These are phyloP conservation scores for Mycena leptocephala DNA, from an alignment of 768 basidiomycete species.

Conservation along the genomic window DNA sequence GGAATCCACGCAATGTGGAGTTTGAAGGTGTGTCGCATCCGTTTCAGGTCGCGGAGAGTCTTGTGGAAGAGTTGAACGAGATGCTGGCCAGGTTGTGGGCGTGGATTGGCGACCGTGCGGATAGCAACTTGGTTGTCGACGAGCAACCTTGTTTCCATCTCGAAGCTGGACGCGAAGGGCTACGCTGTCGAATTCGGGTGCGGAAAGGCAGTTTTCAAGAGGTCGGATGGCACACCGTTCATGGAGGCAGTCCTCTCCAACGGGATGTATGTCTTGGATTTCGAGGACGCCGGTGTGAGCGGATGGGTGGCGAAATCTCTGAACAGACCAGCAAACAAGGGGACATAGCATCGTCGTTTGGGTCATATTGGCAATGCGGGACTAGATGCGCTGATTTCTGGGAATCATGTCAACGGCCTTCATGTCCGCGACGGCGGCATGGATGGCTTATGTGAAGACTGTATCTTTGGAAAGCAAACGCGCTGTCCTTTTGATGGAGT, in stretches of 20 bases:
- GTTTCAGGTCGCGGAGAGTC: neutral
- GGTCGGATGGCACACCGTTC: neutral
- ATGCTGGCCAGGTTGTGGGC: constrained; percentile 6
- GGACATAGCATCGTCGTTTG: constrained; percentile 1
- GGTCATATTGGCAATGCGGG: neutral
- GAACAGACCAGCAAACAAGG: neutral
- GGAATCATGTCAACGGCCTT: neutral
- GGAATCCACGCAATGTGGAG: constrained; percentile 16
- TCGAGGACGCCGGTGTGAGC: neutral
- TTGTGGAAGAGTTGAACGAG: constrained; percentile 16
- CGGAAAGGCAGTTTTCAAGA: neutral
- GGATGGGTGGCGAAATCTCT: neutral
- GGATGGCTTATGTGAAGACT: constrained; percentile 4
- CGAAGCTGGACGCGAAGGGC: constrained; percentile 2
- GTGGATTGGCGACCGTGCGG: neutral
- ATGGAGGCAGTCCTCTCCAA: neutral
- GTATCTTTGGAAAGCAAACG: no score
- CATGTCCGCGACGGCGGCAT: neutral
- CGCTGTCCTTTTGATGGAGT: no score
- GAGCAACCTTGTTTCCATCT: constrained; percentile 10
- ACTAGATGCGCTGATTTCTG: neutral
- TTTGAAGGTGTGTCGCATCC: neutral
- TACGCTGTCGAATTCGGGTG: neutral
- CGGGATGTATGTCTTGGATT: neutral
- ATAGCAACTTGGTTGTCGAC: constrained; percentile 17